phyloP scores from a whole-genome alignment of 208 protist genomes.

The Leishmania gerbilli region DNA sequence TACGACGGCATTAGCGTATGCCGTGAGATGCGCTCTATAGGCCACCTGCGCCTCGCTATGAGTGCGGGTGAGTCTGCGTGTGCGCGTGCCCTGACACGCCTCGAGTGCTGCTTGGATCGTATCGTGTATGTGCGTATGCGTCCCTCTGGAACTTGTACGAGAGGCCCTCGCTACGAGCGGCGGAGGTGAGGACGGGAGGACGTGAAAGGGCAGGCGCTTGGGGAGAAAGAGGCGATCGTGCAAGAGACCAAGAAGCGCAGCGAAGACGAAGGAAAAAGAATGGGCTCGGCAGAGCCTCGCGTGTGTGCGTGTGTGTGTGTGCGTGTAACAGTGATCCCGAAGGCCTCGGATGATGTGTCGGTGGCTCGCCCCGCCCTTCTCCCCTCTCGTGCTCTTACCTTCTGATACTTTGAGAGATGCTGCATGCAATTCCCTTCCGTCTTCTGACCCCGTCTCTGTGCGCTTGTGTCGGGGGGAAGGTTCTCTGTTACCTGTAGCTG shows the following conservation, averaged over 20 bases:
- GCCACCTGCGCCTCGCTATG: not conserved
- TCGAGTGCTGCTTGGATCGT: not conserved
- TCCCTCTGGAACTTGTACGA: not conserved
- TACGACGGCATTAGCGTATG: not conserved
- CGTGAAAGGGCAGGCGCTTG: not conserved
- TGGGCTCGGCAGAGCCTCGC: not conserved
- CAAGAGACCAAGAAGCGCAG: conserved; percentile 18
- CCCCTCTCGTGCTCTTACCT: too few relatives aligned
- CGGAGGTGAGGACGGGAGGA: too few relatives aligned
- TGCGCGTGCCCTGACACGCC: not conserved
- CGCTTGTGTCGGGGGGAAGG: conserved; percentile 3
- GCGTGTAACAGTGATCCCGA: not conserved
- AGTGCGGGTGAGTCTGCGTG: not conserved
- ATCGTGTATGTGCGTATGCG: not conserved
- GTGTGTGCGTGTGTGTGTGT: not conserved
- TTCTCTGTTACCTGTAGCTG: not conserved
- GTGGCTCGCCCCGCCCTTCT: too few relatives aligned
- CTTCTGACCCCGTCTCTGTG: conserved; percentile 11
- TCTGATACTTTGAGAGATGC: too few relatives aligned
- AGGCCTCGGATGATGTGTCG: too few relatives aligned
- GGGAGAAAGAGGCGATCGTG: not conserved
- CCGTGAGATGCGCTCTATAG: not conserved
- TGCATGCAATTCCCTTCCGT: not conserved
- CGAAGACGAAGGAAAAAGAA: not conserved
- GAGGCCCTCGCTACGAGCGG: not conserved